Evolutionary conservation across 106 monocot genomes (phyloP).

Genomic region (Dactylorhiza incarnata): DNA sequence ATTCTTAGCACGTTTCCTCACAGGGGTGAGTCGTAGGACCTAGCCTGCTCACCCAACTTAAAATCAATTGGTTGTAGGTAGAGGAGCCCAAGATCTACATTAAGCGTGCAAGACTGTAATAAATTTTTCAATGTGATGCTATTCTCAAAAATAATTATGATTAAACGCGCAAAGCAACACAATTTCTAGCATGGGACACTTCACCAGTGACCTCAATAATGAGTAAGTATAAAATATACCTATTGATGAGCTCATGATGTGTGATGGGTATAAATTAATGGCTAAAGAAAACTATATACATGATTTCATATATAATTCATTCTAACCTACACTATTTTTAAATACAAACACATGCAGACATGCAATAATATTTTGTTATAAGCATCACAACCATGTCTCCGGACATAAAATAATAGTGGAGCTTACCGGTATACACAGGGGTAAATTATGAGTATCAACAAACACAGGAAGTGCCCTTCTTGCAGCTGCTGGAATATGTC

Average conservation of each 20-base stretch:
- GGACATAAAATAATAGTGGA: background rate
- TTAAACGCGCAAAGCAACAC: too few species aligned
- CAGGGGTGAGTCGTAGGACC: too few species aligned
- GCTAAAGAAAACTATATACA: background rate
- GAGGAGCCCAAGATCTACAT: too few species aligned
- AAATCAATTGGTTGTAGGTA: too few species aligned
- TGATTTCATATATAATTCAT: background rate
- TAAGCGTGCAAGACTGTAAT: too few species aligned
- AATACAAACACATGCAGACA: background rate
- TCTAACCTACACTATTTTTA: background rate
- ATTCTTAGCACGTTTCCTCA: too few species aligned
- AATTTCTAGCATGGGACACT: too few species aligned
- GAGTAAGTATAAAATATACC: background rate
- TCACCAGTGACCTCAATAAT: too few species aligned
- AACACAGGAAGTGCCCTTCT: conserved; percentile 73
- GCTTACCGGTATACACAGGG: conserved; percentile 68
- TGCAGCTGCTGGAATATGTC: conserved; percentile 58
- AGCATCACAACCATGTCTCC: background rate
- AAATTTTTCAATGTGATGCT: too few species aligned
- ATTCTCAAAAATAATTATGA: too few species aligned
- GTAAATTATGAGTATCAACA: conserved; percentile 44
- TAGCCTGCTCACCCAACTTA: too few species aligned
- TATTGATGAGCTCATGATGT: background rate
- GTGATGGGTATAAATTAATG: background rate
- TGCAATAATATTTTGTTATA: background rate